A percentile compares a stretch with the other conserved stretches of the same genome.
phyloP scores from a whole-genome alignment of 179 eudicot species.

The Beta corolliflora region DNA sequence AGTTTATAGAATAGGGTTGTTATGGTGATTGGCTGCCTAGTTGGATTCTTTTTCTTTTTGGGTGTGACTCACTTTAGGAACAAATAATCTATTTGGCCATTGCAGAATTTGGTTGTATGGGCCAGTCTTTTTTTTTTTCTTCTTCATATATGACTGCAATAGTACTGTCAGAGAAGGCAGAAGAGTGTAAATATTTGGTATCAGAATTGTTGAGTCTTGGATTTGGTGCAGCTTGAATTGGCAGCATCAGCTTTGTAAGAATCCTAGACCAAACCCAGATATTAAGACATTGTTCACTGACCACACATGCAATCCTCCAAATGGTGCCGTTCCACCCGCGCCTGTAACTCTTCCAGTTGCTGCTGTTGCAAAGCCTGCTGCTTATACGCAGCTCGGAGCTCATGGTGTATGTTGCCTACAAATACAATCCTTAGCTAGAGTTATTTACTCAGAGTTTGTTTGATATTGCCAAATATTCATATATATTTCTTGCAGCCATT shows the following conservation, averaged over 20 bases:
- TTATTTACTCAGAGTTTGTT: not conserved
- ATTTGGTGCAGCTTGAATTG: conserved; percentile 69
- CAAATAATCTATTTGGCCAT: not conserved
- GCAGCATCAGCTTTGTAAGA: conserved; percentile 96
- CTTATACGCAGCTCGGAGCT: conserved; percentile 68
- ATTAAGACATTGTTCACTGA: conserved; percentile 81
- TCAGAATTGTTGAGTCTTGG: conserved; percentile 16
- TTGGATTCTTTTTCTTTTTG: not conserved
- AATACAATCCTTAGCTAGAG: not conserved
- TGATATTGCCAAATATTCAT: not conserved
- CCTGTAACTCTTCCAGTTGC: conserved; percentile 70
- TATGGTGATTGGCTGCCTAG: not conserved
- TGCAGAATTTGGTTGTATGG: not conserved
- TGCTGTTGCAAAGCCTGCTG: conserved; percentile 73
- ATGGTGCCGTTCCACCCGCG: conserved; percentile 73
- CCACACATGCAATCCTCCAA: conserved; percentile 72
- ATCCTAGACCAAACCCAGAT: conserved; percentile 90
- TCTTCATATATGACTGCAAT: not conserved
- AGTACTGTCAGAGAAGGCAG: not conserved
- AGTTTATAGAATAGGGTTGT: not conserved
- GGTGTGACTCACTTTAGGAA: not conserved
- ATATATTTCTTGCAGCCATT: conserved; percentile 56
- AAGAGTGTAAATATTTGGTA: conserved; percentile 4
- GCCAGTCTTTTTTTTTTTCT: not conserved
- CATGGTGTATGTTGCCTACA: conserved; percentile 60